Conservation (phyloP, 371 early-diverging fungal genomes). For the Mucor saturninus region DNA sequence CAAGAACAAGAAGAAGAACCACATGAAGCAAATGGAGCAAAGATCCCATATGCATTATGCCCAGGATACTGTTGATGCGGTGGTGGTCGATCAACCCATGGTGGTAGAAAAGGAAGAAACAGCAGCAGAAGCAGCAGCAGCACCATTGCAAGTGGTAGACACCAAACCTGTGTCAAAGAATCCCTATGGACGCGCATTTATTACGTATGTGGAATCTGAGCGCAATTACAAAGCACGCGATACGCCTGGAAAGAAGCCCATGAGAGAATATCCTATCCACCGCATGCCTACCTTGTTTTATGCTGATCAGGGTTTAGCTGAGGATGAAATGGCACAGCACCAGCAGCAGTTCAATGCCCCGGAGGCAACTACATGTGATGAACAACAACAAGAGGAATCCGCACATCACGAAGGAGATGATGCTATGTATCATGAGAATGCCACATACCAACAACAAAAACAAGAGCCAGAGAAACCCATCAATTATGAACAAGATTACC, state of each 20-base stretch:
- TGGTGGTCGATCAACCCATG: too few relatives aligned
- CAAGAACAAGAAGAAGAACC: conserved; percentile 27
- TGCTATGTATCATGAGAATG: too few relatives aligned
- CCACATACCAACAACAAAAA: too few relatives aligned
- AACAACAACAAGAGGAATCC: background rate
- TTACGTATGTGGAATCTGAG: conserved; percentile 21
- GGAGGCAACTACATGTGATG: too few relatives aligned
- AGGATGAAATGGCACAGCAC: background rate
- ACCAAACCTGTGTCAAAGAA: background rate
- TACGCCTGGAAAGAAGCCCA: background rate
- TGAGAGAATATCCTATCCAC: conserved; percentile 21
- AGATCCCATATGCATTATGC: conserved; percentile 5
- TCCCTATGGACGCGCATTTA: conserved; percentile 25
- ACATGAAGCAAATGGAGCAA: conserved; percentile 12
- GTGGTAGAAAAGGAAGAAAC: background rate
- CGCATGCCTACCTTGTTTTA: conserved; percentile 23
- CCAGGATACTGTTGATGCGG: background rate
- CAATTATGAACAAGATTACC: conserved; percentile 20
- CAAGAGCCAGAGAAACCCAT: conserved; percentile 2
- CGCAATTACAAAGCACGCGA: conserved; percentile 2
- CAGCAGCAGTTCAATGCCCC: too few relatives aligned
- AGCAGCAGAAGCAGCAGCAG: background rate
- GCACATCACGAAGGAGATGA: background rate
- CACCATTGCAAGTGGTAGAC: background rate
- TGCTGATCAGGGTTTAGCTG: conserved; percentile 11